Conservation (phyloP, 1,139 yeast species). For the Yamadazyma pseudoaaseri region DNA sequence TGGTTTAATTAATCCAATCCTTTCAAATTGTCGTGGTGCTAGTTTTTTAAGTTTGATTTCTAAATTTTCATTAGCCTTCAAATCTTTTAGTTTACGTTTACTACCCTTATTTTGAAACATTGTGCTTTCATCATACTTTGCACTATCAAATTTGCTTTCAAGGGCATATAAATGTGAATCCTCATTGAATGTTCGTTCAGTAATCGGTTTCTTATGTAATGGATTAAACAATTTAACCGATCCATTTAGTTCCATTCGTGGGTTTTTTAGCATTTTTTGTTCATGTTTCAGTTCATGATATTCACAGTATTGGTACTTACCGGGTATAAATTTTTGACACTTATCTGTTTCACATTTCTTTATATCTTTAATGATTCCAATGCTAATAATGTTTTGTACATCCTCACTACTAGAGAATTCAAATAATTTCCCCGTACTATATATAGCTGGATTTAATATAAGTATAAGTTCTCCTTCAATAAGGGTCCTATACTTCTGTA, state of each 20-base stretch:
- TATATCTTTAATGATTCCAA: constrained; percentile 71
- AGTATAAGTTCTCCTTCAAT: constrained; percentile 73
- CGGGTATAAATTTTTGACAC: constrained; percentile 38
- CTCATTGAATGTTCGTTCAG: constrained; percentile 24
- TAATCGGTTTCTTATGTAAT: constrained; percentile 5
- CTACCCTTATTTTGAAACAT: constrained; percentile 36
- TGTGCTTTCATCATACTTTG: constrained; percentile 47
- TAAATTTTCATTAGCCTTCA: constrained; percentile 32
- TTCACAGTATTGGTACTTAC: constrained; percentile 15
- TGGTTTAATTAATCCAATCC: constrained; percentile 13
- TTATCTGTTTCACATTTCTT: constrained; percentile 56
- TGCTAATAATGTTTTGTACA: constrained; percentile 56
- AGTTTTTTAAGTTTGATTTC: constrained; percentile 28
- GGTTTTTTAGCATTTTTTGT: constrained; percentile 18
- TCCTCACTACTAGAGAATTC: constrained; percentile 56
- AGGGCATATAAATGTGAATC: constrained; percentile 21
- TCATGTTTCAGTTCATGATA: constrained; percentile 15
- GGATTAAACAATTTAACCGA: constrained; percentile 47
- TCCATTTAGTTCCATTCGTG: constrained; percentile 75
- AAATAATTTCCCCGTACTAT: constrained; percentile 43
- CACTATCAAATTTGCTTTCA: constrained; percentile 14
- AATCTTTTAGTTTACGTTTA: constrained; percentile 30
- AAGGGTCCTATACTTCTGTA: constrained; percentile 69
- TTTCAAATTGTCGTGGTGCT: constrained; percentile 12
- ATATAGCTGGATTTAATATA: constrained; percentile 69